These are phyloP conservation scores for Pisolithus albus DNA, from an alignment of 768 basidiomycete genomes.

Conservation along the genomic window DNA sequence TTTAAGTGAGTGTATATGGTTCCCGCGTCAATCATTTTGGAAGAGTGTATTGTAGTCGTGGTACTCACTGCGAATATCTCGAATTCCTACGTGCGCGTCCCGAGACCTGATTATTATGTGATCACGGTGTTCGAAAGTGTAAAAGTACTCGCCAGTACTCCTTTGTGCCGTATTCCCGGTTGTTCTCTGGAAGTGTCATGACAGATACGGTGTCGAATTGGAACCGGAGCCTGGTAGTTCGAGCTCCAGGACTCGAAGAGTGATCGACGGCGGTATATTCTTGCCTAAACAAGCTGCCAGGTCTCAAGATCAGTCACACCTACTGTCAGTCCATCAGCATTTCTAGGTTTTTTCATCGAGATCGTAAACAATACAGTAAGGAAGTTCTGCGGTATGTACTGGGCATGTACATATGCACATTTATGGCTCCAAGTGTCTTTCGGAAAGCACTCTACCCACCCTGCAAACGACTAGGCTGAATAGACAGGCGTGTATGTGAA, in stretches of 20 bases:
- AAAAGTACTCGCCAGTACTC: slow-evolving; percentile 53
- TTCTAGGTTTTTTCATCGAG: too few species aligned
- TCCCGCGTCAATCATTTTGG: too few species aligned
- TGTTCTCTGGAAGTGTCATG: slow-evolving; percentile 48
- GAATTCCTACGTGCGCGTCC: slow-evolving; percentile 43
- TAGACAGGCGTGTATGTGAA: not conserved
- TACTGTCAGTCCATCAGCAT: too few species aligned
- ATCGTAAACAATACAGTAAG: too few species aligned
- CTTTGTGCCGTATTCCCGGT: slow-evolving; percentile 62
- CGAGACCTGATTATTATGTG: not conserved
- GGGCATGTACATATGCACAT: not conserved
- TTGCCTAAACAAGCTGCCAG: too few species aligned
- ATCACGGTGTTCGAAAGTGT: not conserved
- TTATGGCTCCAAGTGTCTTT: not conserved
- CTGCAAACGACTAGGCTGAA: too few species aligned
- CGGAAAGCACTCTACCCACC: too few species aligned
- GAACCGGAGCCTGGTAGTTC: not conserved
- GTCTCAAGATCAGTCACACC: too few species aligned
- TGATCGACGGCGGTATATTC: too few species aligned
- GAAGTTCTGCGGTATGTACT: not conserved
- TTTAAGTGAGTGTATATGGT: too few species aligned
- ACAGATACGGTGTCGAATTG: not conserved
- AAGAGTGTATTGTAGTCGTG: too few species aligned
- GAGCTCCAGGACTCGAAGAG: too few species aligned
- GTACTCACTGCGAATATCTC: slow-evolving; percentile 57